Evolutionary conservation across 495 filamentous ascomycete species (phyloP).

Genomic region (Xylaria castorea): DNA sequence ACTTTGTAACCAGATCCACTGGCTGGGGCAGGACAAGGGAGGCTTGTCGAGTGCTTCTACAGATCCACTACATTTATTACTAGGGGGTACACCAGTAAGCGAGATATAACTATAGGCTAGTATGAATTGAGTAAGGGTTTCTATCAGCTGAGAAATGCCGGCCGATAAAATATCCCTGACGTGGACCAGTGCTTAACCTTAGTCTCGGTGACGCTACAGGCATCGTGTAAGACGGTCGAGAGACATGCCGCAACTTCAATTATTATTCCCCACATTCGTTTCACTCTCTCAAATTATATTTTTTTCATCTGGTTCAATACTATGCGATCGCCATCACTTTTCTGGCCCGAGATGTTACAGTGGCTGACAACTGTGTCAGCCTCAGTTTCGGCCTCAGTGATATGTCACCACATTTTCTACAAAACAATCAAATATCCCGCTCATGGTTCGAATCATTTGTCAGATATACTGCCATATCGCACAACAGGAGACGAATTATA

Average conservation of each 20-base stretch:
- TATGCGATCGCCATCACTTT: background rate
- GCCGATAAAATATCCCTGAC: background rate
- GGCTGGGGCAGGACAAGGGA: too few relatives aligned
- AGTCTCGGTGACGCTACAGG: background rate
- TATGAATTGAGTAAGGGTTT: background rate
- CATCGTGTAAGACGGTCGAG: conserved; percentile 15
- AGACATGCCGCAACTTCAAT: conserved; percentile 15
- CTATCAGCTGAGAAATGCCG: background rate
- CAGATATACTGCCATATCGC: background rate
- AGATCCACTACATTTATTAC: too few relatives aligned
- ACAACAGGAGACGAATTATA: background rate
- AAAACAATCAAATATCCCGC: background rate
- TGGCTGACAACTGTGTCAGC: conserved; percentile 12
- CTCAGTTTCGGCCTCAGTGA: background rate
- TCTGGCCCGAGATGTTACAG: background rate
- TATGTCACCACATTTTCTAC: background rate
- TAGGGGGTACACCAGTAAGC: too few relatives aligned
- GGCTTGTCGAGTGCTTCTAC: too few relatives aligned
- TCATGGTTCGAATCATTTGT: background rate
- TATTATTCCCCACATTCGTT: too few relatives aligned
- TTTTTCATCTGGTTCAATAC: background rate
- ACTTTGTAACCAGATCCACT: too few relatives aligned
- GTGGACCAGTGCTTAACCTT: background rate
- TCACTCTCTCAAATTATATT: background rate
- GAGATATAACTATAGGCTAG: background rate